phyloP scores from a whole-genome alignment of 331 rosid species.

The Acacia pycnantha region DNA sequence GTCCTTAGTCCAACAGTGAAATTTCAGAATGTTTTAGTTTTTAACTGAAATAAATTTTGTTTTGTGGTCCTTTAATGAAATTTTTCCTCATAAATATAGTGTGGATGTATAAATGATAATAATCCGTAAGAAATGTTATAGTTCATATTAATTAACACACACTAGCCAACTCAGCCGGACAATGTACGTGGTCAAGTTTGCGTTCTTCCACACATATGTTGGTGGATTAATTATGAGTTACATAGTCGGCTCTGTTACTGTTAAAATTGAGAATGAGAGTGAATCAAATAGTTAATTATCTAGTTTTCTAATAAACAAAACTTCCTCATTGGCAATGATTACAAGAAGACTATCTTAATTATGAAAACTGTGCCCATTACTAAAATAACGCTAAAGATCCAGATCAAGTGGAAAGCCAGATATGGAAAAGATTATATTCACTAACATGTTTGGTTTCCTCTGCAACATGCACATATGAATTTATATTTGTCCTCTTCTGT shows the following conservation, averaged over 20 bases:
- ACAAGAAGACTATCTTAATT: background rate
- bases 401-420: background rate
- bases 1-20: too few species aligned
- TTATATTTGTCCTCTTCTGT: background rate
- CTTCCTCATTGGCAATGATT: background rate
- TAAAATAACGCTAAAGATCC: background rate
- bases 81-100: too few species aligned
- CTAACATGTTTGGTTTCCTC: background rate
- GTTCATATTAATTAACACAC: background rate
- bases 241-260: background rate
- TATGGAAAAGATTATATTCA: slow-evolving; percentile 6
- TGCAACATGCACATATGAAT: background rate
- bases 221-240: background rate
- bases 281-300: background rate
- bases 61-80: too few species aligned
- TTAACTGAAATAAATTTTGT: too few species aligned
- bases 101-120: background rate
- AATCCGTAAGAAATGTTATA: background rate
- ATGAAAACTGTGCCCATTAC: background rate
- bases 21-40: too few species aligned
- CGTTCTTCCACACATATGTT: background rate
- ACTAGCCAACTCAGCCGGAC: background rate
- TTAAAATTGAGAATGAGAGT: background rate
- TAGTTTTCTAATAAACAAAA: background rate
- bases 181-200: background rate